phyloP scores from a whole-genome alignment of 345 rosid species.

The Schrenkiella parvula region DNA sequence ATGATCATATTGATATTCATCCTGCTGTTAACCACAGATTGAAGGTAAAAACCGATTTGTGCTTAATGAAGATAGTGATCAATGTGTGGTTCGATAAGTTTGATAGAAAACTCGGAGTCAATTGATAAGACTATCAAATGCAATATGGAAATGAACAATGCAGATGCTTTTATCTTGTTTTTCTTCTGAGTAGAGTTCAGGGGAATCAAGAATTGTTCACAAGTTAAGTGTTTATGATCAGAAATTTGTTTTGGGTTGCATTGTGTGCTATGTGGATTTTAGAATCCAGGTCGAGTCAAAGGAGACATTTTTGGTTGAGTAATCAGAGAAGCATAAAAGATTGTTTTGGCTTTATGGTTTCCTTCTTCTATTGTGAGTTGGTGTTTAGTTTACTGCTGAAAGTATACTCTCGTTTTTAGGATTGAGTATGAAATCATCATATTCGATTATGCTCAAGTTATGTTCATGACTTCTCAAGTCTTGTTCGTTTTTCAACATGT shows the following conservation, averaged over 20 bases:
- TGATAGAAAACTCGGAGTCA: not conserved
- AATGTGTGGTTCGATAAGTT: not conserved
- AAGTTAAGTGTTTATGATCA: not conserved
- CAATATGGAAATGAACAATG: not conserved
- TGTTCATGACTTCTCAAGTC: not conserved
- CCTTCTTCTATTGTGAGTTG: too few relatives aligned
- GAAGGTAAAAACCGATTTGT: constrained; percentile 42
- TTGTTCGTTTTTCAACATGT: too few relatives aligned
- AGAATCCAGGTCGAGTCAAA: too few relatives aligned
- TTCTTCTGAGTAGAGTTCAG: not conserved
- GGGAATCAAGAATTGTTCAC: not conserved
- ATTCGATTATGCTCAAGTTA: not conserved
- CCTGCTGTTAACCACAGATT: constrained; percentile 85
- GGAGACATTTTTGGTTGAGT: too few relatives aligned
- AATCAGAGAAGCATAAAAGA: too few relatives aligned
- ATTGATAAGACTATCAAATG: too few relatives aligned
- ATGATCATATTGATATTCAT: constrained; percentile 68
- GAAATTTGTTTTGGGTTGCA: not conserved
- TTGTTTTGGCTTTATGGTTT: too few relatives aligned
- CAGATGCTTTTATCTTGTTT: not conserved
- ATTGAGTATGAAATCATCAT: too few relatives aligned
- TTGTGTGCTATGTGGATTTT: not conserved
- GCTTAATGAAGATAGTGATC: not conserved
- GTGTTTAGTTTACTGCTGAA: too few relatives aligned
- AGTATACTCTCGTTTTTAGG: too few relatives aligned